Conservation (phyloP, 2,329 filamentous ascomycete genomes). For the Botryotinia convoluta region DNA sequence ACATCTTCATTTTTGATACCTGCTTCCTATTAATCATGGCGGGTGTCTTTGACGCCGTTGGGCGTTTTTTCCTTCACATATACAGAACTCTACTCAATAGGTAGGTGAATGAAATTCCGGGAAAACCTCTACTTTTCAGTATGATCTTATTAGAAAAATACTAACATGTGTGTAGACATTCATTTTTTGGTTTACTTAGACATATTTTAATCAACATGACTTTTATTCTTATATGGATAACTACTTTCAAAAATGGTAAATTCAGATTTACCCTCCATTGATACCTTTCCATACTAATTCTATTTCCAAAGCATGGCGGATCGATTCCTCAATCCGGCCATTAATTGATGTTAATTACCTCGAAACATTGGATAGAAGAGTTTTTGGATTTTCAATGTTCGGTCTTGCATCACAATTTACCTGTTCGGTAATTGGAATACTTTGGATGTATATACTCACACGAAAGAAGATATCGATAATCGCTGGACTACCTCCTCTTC, state of each 20-base stretch:
- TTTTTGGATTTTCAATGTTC: slow-evolving; percentile 30
- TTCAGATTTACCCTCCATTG: not conserved
- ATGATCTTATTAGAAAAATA: not conserved
- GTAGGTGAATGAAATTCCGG: slow-evolving; percentile 19
- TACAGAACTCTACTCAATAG: slow-evolving; percentile 34
- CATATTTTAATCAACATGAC: slow-evolving; percentile 35
- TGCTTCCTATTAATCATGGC: slow-evolving; percentile 20
- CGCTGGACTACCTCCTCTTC: slow-evolving; percentile 31
- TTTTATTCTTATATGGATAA: slow-evolving; percentile 35
- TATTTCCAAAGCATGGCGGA: slow-evolving; percentile 30
- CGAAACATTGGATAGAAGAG: slow-evolving; percentile 28
- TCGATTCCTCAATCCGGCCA: slow-evolving; percentile 33
- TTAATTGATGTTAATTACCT: slow-evolving; percentile 32
- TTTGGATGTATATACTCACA: slow-evolving; percentile 34
- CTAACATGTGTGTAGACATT: slow-evolving; percentile 28
- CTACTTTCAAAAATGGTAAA: slow-evolving; percentile 36
- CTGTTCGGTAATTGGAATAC: slow-evolving; percentile 28
- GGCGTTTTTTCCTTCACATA: slow-evolving; percentile 32
- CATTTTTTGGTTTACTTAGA: slow-evolving; percentile 32
- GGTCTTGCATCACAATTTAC: slow-evolving; percentile 31
- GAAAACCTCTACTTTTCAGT: not conserved
- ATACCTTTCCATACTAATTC: not conserved
- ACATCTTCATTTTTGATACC: not conserved
- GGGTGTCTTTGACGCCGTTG: slow-evolving; percentile 22
- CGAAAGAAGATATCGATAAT: slow-evolving; percentile 32